phyloP scores from a whole-genome alignment of 1,284 basidiomycete species.

The Chiua sp. region DNA sequence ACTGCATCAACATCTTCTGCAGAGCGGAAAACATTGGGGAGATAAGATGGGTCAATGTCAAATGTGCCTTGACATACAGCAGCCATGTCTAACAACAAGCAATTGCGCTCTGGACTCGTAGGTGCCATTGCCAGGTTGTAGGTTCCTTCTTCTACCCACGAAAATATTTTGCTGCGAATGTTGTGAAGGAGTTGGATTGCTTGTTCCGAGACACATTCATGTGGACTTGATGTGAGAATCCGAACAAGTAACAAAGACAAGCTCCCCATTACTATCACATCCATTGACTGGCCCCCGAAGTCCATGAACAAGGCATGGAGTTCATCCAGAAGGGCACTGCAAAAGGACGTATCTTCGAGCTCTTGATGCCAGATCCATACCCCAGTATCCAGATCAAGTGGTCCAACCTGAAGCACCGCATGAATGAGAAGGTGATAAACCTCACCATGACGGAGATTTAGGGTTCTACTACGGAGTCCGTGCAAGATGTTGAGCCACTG shows the following conservation, averaged over 20 bases:
- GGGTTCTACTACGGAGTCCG: slow-evolving; percentile 40
- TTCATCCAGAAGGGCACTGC: slow-evolving; percentile 37
- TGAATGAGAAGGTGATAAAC: slow-evolving; percentile 46
- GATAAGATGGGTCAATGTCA: too few species aligned
- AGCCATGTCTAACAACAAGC: slow-evolving; percentile 37
- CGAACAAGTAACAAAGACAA: slow-evolving; percentile 40
- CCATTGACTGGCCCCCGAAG: slow-evolving; percentile 44
- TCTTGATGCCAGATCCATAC: slow-evolving; percentile 40
- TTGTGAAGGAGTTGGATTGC: slow-evolving; percentile 32
- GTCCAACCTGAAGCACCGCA: slow-evolving; percentile 47
- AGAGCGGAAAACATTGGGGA: too few species aligned
- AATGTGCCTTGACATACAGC: slow-evolving; percentile 17
- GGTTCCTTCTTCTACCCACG: slow-evolving; percentile 42
- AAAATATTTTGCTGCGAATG: slow-evolving; percentile 37
- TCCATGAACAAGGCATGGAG: slow-evolving; percentile 32
- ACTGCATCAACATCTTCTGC: too few species aligned
- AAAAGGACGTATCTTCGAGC: slow-evolving; percentile 37
- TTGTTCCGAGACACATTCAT: slow-evolving; percentile 4
- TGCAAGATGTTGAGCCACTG: slow-evolving; percentile 55
- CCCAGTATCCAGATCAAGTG: slow-evolving; percentile 14
- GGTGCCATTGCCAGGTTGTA: slow-evolving; percentile 23
- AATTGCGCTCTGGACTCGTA: slow-evolving; percentile 26
- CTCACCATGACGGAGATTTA: slow-evolving; percentile 43
- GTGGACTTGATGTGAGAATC: slow-evolving; percentile 36
- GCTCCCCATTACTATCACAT: slow-evolving; percentile 39